These are phyloP conservation scores for Kockovaella imperatae DNA, from an alignment of 768 basidiomycete species.

Conservation along the genomic window DNA sequence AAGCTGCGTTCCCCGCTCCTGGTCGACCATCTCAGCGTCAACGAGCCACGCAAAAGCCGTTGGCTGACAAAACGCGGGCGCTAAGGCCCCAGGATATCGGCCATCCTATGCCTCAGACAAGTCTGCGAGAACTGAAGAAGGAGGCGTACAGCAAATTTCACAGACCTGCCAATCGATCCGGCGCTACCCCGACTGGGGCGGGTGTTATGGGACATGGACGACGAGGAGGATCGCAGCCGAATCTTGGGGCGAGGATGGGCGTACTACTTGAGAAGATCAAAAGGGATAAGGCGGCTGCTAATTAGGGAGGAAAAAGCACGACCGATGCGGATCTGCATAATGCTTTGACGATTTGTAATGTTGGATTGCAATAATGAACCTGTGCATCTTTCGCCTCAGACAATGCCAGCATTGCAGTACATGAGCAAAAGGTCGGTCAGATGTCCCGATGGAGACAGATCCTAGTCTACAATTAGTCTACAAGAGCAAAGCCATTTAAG, in stretches of 20 bases:
- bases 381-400: too few species aligned
- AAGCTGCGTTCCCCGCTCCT: too few species aligned
- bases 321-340: neutral
- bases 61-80: slow-evolving; percentile 18
- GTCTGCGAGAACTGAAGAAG: slow-evolving; percentile 28
- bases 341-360: neutral
- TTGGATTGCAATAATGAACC: too few species aligned
- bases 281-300: slow-evolving; percentile 24
- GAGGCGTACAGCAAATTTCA: slow-evolving; percentile 36
- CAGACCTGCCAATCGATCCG: neutral
- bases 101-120: slow-evolving; percentile 9
- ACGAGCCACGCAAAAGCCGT: too few species aligned
- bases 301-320: neutral
- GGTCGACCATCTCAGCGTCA: too few species aligned
- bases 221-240: slow-evolving; percentile 50
- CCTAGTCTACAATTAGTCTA: too few species aligned
- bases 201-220: slow-evolving; percentile 8
- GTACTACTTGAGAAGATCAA: slow-evolving; percentile 80
- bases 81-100: slow-evolving; percentile 15
- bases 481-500: too few species aligned
- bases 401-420: too few species aligned
- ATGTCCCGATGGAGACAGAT: too few species aligned
- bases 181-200: slow-evolving; percentile 21
- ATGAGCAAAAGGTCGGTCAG: neutral
- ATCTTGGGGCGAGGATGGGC: slow-evolving; percentile 82